These are phyloP conservation scores for Pseudonectria buxi DNA, from an alignment of 2,329 filamentous ascomycete species.

Conservation along the genomic window DNA sequence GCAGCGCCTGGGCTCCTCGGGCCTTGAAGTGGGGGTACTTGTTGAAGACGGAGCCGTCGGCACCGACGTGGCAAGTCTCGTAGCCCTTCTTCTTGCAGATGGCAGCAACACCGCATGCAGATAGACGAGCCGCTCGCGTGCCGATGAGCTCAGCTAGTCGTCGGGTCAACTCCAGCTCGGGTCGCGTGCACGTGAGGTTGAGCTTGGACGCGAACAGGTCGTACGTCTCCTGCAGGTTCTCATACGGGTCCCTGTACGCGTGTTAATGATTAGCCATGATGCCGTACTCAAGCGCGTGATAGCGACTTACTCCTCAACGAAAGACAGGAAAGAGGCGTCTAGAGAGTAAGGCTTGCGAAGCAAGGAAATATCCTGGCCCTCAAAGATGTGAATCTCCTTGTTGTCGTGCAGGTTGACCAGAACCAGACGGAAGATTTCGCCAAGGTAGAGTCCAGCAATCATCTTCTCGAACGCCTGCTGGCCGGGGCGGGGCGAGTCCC, in stretches of 20 bases:
- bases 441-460: conserved; percentile 90
- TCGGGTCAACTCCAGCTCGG: conserved; percentile 84
- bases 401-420: conserved; percentile 80
- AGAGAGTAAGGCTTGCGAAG: conserved; percentile 83
- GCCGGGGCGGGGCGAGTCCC: conserved; percentile 83
- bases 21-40: conserved; percentile 98
- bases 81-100: conserved; percentile 97
- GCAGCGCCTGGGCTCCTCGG: conserved; percentile 78
- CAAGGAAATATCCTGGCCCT: conserved; percentile 70
- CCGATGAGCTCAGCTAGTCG: conserved; percentile 90
- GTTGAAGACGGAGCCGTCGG: conserved; percentile 96
- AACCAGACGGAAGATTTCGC: conserved; percentile 87
- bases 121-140: conserved; percentile 86
- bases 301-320: conserved; percentile 71
- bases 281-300: too few species aligned
- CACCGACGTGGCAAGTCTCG: conserved; percentile 83
- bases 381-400: conserved; percentile 68
- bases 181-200: conserved; percentile 59
- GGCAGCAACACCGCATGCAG: conserved; percentile 88
- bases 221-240: conserved; percentile 85
- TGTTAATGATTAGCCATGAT: conserved; percentile 16
- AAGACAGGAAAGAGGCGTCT: conserved; percentile 87
- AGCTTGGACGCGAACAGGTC: conserved; percentile 77
- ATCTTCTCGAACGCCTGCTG: conserved; percentile 98
- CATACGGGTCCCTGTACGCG: conserved; percentile 78